Evolutionary conservation across 768 basidiomycete species (phyloP).

Genomic region (Tephrocybe sp.): DNA sequence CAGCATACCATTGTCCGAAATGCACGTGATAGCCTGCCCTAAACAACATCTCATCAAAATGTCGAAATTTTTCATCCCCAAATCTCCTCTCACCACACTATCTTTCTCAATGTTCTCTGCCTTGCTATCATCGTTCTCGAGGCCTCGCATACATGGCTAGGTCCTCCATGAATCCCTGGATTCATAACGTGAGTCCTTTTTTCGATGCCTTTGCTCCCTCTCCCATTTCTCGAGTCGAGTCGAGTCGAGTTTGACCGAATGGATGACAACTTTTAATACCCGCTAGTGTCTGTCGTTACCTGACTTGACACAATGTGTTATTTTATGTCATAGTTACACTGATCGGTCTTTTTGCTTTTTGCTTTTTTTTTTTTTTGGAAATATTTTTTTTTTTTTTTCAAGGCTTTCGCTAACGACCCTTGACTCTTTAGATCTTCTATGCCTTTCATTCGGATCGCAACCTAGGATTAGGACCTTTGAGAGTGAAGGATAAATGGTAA

Average conservation of each 20-base stretch:
- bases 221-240: neutral
- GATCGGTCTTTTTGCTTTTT: slow-evolving; percentile 52
- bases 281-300: slow-evolving; percentile 54
- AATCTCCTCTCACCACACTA: neutral
- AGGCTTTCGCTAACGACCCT: neutral
- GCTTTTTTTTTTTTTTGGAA: slow-evolving; percentile 11
- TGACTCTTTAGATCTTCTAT: neutral
- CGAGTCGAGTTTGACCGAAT: slow-evolving; percentile 26
- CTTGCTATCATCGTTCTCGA: no score
- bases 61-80: slow-evolving; percentile 8
- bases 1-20: no score
- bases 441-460: no score
- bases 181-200: slow-evolving; percentile 1
- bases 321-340: slow-evolving; percentile 92
- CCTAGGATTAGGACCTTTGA: no score
- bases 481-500: neutral
- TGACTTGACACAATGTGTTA: slow-evolving; percentile 52
- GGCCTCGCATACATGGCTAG: no score
- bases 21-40: slow-evolving; percentile 14
- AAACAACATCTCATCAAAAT: slow-evolving; percentile 14
- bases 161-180: no score
- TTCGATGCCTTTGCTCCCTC: neutral
- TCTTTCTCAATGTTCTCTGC: neutral
- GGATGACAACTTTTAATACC: slow-evolving; percentile 54
- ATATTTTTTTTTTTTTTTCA: neutral